Conservation (phyloP, 176 grass and related monocot species). For the Ensete ventricosum region DNA sequence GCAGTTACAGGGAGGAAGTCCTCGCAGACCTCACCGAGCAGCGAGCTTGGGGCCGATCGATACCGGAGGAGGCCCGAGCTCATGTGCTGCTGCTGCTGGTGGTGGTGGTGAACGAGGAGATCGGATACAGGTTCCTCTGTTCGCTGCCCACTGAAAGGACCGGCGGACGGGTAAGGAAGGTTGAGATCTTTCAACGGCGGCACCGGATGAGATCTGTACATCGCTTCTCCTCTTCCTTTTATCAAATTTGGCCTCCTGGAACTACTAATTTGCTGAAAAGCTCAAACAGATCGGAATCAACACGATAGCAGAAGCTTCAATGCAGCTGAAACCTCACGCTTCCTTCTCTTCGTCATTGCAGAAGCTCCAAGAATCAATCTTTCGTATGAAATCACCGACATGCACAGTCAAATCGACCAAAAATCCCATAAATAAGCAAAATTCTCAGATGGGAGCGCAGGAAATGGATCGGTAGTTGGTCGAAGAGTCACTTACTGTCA, state of each 20-base stretch:
- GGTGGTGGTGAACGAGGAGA: conserved; percentile 19
- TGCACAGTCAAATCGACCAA: neutral
- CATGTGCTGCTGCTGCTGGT: conserved; percentile 44
- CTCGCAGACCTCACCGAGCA: conserved; percentile 71
- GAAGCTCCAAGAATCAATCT: conserved; percentile 9
- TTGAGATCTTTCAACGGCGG: conserved; percentile 73
- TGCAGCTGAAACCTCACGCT: conserved; percentile 17
- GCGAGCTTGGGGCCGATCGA: conserved; percentile 67
- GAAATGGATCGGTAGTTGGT: neutral
- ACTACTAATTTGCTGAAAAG: neutral
- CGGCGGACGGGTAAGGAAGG: conserved; percentile 36
- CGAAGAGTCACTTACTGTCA: neutral
- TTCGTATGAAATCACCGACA: neutral
- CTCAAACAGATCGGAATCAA: conserved; percentile 7
- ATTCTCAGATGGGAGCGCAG: neutral
- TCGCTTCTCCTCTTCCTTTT: conserved; percentile 20
- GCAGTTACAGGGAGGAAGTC: conserved; percentile 44
- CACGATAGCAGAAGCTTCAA: neutral
- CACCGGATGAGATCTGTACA: conserved; percentile 68
- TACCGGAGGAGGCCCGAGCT: conserved; percentile 67
- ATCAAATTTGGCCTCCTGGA: neutral
- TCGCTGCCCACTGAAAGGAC: conserved; percentile 17
- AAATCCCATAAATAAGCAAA: neutral
- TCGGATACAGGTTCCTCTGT: conserved; percentile 34
- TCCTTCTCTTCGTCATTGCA: conserved; percentile 43